Evolutionary conservation across 306 rosid species (phyloP), one percentile per base, ranked within the genome.

Genomic region (Vigna unguiculata): DNA sequence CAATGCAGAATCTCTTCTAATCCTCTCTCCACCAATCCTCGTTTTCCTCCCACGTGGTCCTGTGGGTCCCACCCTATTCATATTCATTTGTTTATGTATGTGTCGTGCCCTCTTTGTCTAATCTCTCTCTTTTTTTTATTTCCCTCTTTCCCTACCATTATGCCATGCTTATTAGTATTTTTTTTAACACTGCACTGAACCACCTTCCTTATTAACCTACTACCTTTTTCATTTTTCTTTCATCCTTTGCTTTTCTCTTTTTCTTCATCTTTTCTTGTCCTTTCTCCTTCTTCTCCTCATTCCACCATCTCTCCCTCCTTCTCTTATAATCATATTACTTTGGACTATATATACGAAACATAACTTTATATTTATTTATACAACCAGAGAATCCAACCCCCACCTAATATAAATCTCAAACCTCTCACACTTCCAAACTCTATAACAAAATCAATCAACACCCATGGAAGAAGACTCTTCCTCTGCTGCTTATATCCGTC

Each of bases 21-120:
- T 95, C 97, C 71, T 72, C 83, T 89, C 90, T 81, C 93, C 82
- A 77, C 99, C 99, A 95, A 95, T 92, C 91, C 65, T 71, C 78
- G 58, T 57, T 72, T 30, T 9, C 51, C 79, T 73, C 93, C 92
- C 99, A 95, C 98, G 97, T 95, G 99, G 93, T 90, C 3, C 14
- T 22, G 0, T 21, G 85, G 91, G 63, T 85, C 93, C 90, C 85
- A 79, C 88, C 81, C 5, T 43, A 11, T 43, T 43, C 47, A 43
- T 43, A 32, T 9, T 72, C 62, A 71, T 62, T 16, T 66, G 51
- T 48, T 64, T 75, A 40, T 80, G 63, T 75, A 25, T 80, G 63
- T 51, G 22, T 12, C 47, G 47, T 43, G 15, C 28, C 65, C 7
- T 60, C 46, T 60, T 64, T 71, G 2, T 71, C 14, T 63, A 34